Base-by-base conservation (phyloP, 306 rosid species). In the Glycine latifolia region DNA sequence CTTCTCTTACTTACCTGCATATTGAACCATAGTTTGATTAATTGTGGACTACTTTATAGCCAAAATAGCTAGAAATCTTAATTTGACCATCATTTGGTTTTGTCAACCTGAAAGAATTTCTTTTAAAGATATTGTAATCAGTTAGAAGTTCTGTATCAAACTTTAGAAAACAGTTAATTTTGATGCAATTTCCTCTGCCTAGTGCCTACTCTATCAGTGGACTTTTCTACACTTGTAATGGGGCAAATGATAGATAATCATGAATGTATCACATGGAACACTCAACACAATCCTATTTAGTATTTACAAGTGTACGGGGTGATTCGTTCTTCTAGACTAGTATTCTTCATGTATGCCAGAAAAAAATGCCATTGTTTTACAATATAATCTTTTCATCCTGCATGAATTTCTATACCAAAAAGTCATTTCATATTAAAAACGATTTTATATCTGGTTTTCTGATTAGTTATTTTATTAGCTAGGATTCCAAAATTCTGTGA, bases 181-280 rank as follows among this genome's bases (percentile, higher is more conserved):
- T 43, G 46, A 46, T 66, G 72, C 59, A 59, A 63, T 71, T 76
- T 62, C 56, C 59, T 71, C 16, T 77, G 37, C 52, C 7, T 43
- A 31, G 73, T 53, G 58, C 58, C 20, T 54, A 17, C 12, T 13
- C 31, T 15, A 15, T 63, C 52, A 2, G 10, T 59, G 35, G 60
- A 44, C 15, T 60, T 73, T 53, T 74, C 78, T 69, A 58, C 66
- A 4, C 80, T 72, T 65, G 67, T 53, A 67, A 59, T 35, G 71
- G 60, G 56, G 62, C 52, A 14, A 46, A 39, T 59, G 78, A 50
- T 74, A 12, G 44, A 20, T 33, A 63, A 61, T 71, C 67, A 37
- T 20, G 79, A 78, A 67, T 39, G 52, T 41, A 58, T 74, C 44
- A 61, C 43, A 16, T 47, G 56, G 41, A 58, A 73, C 39, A 73